phyloP scores from a whole-genome alignment of 2,329 filamentous ascomycete genomes.

The Colletotrichum viniferum region DNA sequence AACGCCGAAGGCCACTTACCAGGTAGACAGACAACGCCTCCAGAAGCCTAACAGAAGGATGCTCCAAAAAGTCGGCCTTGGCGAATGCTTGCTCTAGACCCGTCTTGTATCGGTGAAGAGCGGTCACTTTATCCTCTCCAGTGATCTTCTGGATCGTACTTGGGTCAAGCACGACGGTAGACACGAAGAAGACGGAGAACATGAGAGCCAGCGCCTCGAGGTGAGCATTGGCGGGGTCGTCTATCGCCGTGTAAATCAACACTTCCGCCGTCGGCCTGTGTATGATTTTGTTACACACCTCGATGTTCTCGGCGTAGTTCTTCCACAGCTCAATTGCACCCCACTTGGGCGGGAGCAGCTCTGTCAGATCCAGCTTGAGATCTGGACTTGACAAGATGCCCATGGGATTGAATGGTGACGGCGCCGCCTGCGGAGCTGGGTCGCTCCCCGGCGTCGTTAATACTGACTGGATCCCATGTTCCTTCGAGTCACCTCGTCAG shows the following conservation, averaged over 20 bases:
- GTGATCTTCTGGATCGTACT: conserved; percentile 37
- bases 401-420: conserved; percentile 34
- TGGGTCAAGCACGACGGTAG: conserved; percentile 43
- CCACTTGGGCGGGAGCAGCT: conserved; percentile 28
- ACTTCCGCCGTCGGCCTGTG: conserved; percentile 36
- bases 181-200: conserved; percentile 54
- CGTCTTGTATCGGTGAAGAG: conserved; percentile 32
- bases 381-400: conserved; percentile 33
- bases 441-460: conserved; percentile 18
- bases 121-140: conserved; percentile 25
- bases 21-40: conserved; percentile 42
- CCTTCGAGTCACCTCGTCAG: conserved; percentile 8
- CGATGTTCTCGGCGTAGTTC: conserved; percentile 31
- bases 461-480: conserved; percentile 24
- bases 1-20: conserved; percentile 25
- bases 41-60: conserved; percentile 37
- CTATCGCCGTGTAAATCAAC: conserved; percentile 33
- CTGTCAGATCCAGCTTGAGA: conserved; percentile 12
- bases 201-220: conserved; percentile 39
- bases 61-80: conserved; percentile 42
- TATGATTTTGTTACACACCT: conserved; percentile 31
- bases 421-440: neutral
- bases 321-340: conserved; percentile 35
- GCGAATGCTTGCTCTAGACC: conserved; percentile 43
- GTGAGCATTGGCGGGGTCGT: conserved; percentile 29